Conservation (phyloP, 176 grass and related monocot genomes). For the Olyra latifolia region DNA sequence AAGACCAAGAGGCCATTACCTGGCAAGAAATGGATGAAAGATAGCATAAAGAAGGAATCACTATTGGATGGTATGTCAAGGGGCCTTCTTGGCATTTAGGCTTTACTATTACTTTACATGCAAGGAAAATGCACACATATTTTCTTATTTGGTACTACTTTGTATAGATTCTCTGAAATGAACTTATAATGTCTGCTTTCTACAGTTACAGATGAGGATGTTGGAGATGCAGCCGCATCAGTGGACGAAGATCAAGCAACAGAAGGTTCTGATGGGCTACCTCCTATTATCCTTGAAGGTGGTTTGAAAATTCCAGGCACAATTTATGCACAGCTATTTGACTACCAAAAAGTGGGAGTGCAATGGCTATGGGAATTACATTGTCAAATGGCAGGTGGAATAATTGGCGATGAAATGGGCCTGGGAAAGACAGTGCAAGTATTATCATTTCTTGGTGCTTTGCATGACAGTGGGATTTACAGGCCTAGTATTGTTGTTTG, state of each 20-base stretch:
- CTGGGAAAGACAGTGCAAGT: constrained; percentile 94
- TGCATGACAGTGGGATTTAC: constrained; percentile 84
- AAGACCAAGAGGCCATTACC: constrained; percentile 71
- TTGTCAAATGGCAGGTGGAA: constrained; percentile 89
- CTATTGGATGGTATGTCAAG: constrained; percentile 38
- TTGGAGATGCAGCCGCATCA: constrained; percentile 26
- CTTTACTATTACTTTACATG: constrained; percentile 18
- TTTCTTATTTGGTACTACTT: constrained; percentile 7
- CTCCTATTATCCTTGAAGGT: constrained; percentile 73
- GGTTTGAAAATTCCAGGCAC: constrained; percentile 72
- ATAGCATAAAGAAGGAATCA: constrained; percentile 41
- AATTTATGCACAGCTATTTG: constrained; percentile 74
- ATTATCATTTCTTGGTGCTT: constrained; percentile 79
- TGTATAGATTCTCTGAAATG: neutral
- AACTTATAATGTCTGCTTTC: constrained; percentile 22
- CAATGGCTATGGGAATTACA: constrained; percentile 99
- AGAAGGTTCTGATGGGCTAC: constrained; percentile 35
- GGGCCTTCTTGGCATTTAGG: neutral
- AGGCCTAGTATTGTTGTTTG: constrained; percentile 85
- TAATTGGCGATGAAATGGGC: constrained; percentile 98
- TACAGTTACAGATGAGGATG: constrained; percentile 54
- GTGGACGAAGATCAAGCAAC: constrained; percentile 53
- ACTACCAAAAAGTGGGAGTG: constrained; percentile 96
- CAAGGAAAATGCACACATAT: neutral
- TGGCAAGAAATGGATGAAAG: constrained; percentile 80